Evolutionary conservation across 352 stramenopile genomes (phyloP), one percentile per base, ranked within the genome.

Genomic region (Lagenidium giganteum): DNA sequence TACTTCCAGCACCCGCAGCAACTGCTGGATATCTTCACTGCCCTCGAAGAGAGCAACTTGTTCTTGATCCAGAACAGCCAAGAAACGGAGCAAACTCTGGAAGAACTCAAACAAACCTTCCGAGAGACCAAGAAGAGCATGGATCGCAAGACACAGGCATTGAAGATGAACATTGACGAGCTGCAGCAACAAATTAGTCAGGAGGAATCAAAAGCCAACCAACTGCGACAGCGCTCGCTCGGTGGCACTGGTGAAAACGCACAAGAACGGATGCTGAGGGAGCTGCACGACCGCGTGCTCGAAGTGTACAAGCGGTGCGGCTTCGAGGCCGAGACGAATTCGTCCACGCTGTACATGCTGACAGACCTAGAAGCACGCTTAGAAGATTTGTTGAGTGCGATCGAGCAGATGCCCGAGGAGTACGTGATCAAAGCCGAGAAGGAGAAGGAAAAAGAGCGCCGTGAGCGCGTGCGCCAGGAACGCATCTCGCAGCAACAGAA

Each of bases 21-120:
- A 40, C 67, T 98, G 2, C 69, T 98, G 1, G 87, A 97, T 29
- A 95, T 97, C 25, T 98, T 98, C 61, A 93, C 76, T 12, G 69
- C 80, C 3, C 57, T 97, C 21, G 94, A 98, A 61, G 87, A 98
- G 49, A 93, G 92, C 66, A 98, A 98, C 45, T 70, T 98, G 34
- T 98, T 97, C 51, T 51, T 98, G 22, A 98, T 98, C 50, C 88
- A 97, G 55, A 97, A 98, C 66, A 95, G 78, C 43, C 89, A 98
- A 55, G 89, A 97, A 51, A 97, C 91, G 0, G 92, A 98, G 64
- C 89, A 97, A 55, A 94, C 87, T 18, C 73, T 97, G 0, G 93
- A 98, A 39, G 92, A 97, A 56, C 82, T 98, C 22, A 96, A 96
- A 56, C 83, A 96, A 48, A 91, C 77, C 61, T 97, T 92, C 58